These are phyloP conservation scores for Xylaria sp. DNA, from an alignment of 2,329 filamentous ascomycete species.

Conservation along the genomic window DNA sequence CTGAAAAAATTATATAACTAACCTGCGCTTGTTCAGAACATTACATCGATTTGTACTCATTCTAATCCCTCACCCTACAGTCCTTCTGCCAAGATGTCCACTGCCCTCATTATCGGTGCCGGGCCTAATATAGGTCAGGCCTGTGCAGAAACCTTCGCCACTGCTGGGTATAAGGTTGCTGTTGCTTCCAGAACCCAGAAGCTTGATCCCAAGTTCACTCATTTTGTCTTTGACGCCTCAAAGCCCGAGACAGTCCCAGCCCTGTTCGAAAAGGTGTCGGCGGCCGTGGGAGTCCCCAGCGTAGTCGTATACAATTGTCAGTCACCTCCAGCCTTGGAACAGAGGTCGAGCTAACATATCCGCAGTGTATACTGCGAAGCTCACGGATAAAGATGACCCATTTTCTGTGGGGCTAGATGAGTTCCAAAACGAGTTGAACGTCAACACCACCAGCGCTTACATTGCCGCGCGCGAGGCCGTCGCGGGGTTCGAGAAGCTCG, in stretches of 20 bases:
- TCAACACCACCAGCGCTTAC: slow-evolving; percentile 17
- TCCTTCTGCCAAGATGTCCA: too few relatives aligned
- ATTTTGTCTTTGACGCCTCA: slow-evolving; percentile 15
- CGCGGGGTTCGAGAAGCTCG: slow-evolving; percentile 24
- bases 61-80: too few relatives aligned
- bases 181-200: slow-evolving; percentile 32
- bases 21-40: too few relatives aligned
- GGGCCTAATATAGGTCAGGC: slow-evolving; percentile 28
- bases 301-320: slow-evolving; percentile 28
- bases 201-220: slow-evolving; percentile 19
- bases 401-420: slow-evolving; percentile 10
- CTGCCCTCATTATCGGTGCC: slow-evolving; percentile 35
- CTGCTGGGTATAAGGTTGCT: slow-evolving; percentile 32
- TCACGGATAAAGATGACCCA: slow-evolving; percentile 1
- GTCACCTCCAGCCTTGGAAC: neutral
- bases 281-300: slow-evolving; percentile 6
- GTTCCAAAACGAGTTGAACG: slow-evolving; percentile 4
- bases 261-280: slow-evolving; percentile 24
- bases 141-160: slow-evolving; percentile 27
- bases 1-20: too few relatives aligned
- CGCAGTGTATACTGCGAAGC: neutral
- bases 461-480: slow-evolving; percentile 21
- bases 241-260: slow-evolving; percentile 20
- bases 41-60: too few relatives aligned
- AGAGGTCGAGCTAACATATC: neutral